A percentile compares a stretch with the other conserved stretches of the same genome.
Evolutionary conservation across 1,139 yeast species (phyloP).

Genomic region (Taphrina wiesneri): DNA sequence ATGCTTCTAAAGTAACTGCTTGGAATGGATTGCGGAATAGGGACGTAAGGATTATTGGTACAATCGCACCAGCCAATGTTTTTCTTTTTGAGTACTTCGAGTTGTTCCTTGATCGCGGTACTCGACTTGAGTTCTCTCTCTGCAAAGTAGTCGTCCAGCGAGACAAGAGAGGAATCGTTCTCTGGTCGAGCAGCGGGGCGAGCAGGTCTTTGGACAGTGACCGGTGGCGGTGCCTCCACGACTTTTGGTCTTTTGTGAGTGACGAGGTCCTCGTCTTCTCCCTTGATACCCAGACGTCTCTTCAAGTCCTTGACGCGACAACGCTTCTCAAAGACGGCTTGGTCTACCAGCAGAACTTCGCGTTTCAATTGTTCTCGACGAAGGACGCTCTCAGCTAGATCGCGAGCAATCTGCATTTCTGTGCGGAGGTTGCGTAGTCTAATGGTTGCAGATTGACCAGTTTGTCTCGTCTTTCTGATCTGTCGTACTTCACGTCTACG

Average conservation of each 20-base stretch:
- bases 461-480: constrained; percentile 92
- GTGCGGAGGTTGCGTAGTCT: constrained; percentile 70
- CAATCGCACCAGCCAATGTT: constrained; percentile 78
- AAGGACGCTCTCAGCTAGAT: constrained; percentile 67
- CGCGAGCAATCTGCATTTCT: constrained; percentile 76
- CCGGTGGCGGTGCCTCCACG: constrained; percentile 20
- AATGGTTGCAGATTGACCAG: constrained; percentile 88
- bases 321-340: constrained; percentile 67
- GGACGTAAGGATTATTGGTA: constrained; percentile 81
- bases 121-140: constrained; percentile 79
- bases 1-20: constrained; percentile 40
- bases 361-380: constrained; percentile 69
- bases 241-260: constrained; percentile 62
- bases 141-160: constrained; percentile 71
- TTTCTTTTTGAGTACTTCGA: constrained; percentile 67
- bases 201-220: constrained; percentile 19
- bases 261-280: constrained; percentile 80
- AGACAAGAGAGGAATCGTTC: constrained; percentile 54
- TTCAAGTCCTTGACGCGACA: constrained; percentile 70
- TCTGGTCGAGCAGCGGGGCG: constrained; percentile 23
- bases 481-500: constrained; percentile 94
- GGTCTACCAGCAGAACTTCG: constrained; percentile 61
- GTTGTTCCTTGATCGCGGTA: constrained; percentile 77
- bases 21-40: constrained; percentile 63
- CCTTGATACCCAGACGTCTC: constrained; percentile 71